phyloP scores from a whole-genome alignment of 2,329 filamentous ascomycete species.

The Aurifilum marmelostoma region DNA sequence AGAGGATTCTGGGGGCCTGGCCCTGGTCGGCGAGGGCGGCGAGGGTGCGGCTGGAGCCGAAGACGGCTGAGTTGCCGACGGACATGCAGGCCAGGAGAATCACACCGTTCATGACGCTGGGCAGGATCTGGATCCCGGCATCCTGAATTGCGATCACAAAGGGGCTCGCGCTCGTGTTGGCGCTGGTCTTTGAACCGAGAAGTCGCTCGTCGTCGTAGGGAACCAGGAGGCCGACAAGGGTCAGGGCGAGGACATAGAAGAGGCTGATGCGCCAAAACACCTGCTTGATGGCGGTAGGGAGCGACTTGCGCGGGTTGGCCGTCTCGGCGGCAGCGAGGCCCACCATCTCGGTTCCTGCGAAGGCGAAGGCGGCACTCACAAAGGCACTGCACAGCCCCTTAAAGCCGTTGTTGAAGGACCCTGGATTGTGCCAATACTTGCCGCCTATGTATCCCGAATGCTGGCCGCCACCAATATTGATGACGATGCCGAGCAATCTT shows the following conservation, averaged over 20 bases:
- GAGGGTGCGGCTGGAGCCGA: conserved; percentile 87
- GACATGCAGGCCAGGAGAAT: conserved; percentile 90
- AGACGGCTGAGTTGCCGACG: conserved; percentile 90
- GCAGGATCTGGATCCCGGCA: conserved; percentile 78
- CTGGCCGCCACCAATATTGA: conserved; percentile 80
- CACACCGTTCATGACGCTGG: conserved; percentile 92
- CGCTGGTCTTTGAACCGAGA: conserved; percentile 53
- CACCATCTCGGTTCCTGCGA: conserved; percentile 75
- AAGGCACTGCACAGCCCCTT: conserved; percentile 81
- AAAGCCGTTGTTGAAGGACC: conserved; percentile 84
- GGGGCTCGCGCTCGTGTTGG: conserved; percentile 55
- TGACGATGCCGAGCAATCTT: conserved; percentile 81
- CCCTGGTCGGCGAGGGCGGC: conserved; percentile 87
- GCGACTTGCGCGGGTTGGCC: conserved; percentile 76
- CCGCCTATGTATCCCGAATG: conserved; percentile 79
- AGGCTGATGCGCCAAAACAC: conserved; percentile 93
- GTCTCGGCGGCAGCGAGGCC: conserved; percentile 79
- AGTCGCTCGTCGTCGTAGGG: conserved; percentile 70
- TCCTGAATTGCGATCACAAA: conserved; percentile 92
- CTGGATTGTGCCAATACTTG: conserved; percentile 75
- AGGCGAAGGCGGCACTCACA: conserved; percentile 76
- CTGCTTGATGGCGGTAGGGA: conserved; percentile 88
- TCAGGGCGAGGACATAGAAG: conserved; percentile 85
- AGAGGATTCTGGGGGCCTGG: conserved; percentile 76
- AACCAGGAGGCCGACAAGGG: conserved; percentile 80